Evolutionary conservation across 805 yeast genomes (phyloP), one percentile per base, ranked within the genome.

Genomic region (Monosporozyma siamensis): DNA sequence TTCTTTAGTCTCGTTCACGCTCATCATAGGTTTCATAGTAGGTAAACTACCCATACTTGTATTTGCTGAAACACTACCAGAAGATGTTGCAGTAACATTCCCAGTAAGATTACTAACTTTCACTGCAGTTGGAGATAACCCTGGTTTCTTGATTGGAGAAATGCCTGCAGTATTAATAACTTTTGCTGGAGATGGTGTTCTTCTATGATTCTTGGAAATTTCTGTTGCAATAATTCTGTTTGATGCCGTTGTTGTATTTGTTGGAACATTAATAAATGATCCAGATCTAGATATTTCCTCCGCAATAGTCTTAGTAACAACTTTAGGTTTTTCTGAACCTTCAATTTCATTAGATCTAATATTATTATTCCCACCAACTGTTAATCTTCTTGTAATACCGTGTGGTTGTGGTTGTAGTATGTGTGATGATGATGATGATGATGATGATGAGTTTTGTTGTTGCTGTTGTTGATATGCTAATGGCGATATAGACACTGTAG

Each of bases 121-220:
- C 5, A 38, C 4, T 15, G 38, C 23, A 9, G 41, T 40, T 4
- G 51, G 51, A 2, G 51, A 48, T n/a, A 39, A 17, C 1, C 69
- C 10, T 61, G 47, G 17, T 54, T 51, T 32, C 50, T 38, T 29
- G 43, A 40, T 44, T 38, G 42, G 43, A 43, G 46, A 49, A 29
- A 43, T 23, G 49, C 58, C 36, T 63, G 48, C 14, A 67, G 60
- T 4, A 35, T 23, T 71, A 67, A 30, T 60, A 45, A 47, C 54
- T 46, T 63, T 59, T 25, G 67, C 67, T 3, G 78, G 78, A 1
- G 78, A 72, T 6, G 78, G 73, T 0, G 76, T 69, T 27, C 69
- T 52, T 10, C 63, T 53, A 21, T 41, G 44, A 8, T 7, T 35
- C 25, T 35, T 22, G 10, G 22, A 6, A 17, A 35, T 23, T 14